These are phyloP conservation scores for Trametes elegans DNA, from an alignment of 768 basidiomycete species.

Conservation along the genomic window DNA sequence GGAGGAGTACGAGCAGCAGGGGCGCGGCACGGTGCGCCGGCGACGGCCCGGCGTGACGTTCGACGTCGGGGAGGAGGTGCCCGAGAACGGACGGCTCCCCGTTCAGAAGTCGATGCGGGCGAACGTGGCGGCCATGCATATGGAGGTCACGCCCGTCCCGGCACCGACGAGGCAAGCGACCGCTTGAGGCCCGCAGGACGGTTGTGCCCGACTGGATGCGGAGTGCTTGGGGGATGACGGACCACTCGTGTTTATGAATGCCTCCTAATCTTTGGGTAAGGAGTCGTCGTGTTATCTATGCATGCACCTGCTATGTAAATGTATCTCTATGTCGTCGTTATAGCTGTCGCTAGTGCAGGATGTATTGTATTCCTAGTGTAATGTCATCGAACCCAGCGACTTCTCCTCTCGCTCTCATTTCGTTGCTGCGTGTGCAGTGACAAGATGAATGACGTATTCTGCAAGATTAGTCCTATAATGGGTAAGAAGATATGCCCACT, in stretches of 20 bases:
- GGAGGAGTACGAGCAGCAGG: slow-evolving; percentile 51
- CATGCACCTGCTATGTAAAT: slow-evolving; percentile 19
- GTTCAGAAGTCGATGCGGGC: slow-evolving; percentile 13
- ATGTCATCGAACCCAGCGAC: not conserved
- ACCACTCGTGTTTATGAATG: not conserved
- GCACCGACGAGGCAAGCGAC: slow-evolving; percentile 8
- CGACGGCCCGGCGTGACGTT: slow-evolving; percentile 36
- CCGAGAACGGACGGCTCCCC: slow-evolving; percentile 16
- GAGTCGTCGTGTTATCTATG: slow-evolving; percentile 10
- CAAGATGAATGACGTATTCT: no score
- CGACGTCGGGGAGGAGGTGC: slow-evolving; percentile 30
- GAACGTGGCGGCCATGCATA: slow-evolving; percentile 1
- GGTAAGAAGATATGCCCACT: not conserved
- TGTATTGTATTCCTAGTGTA: slow-evolving; percentile 9
- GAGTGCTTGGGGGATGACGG: not conserved
- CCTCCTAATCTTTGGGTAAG: not conserved
- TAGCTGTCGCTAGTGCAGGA: slow-evolving; percentile 10
- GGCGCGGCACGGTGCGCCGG: slow-evolving; percentile 31
- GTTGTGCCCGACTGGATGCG: not conserved
- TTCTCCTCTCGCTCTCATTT: no score
- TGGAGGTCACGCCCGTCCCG: not conserved
- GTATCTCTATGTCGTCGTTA: slow-evolving; percentile 20
- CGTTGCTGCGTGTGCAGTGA: no score
- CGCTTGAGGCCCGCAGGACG: not conserved
- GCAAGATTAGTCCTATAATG: not conserved